phyloP scores from a whole-genome alignment of 164 flowering plant species.

The Vitis vinifera region DNA sequence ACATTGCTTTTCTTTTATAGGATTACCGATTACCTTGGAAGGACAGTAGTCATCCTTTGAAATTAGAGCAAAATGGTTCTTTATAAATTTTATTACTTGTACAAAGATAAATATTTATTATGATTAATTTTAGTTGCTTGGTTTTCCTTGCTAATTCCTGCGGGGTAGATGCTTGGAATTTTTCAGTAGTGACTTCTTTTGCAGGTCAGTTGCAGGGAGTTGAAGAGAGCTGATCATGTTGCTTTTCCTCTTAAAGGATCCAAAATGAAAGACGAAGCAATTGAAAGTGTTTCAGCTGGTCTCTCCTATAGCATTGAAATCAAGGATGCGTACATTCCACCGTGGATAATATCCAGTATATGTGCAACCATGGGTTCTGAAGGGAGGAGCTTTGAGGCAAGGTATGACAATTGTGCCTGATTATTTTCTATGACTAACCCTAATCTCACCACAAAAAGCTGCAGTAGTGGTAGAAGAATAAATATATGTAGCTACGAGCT shows the following conservation, averaged over 20 bases:
- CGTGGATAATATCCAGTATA: constrained; percentile 70
- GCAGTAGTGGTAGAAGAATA: too few relatives aligned
- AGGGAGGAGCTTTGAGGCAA: constrained; percentile 68
- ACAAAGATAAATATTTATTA: too few relatives aligned
- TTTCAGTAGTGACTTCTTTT: constrained; percentile 4
- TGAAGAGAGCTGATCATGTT: constrained; percentile 47
- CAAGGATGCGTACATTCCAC: constrained; percentile 71
- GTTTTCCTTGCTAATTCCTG: too few relatives aligned
- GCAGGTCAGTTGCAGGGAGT: constrained; percentile 83
- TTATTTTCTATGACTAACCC: too few relatives aligned
- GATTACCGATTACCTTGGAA: not conserved
- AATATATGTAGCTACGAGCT: too few relatives aligned
- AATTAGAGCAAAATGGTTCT: too few relatives aligned
- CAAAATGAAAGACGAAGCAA: constrained; percentile 22
- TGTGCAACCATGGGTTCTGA: constrained; percentile 61
- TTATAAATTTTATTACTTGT: too few relatives aligned
- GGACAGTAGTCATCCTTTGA: not conserved
- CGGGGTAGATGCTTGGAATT: not conserved
- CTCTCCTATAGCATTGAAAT: constrained; percentile 75
- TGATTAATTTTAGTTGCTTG: too few relatives aligned
- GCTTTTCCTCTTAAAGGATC: constrained; percentile 33
- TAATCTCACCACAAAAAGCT: too few relatives aligned
- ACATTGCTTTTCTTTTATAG: not conserved
- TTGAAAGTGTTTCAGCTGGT: constrained; percentile 27
- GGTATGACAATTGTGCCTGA: constrained; percentile 37